These are phyloP conservation scores for Trichosporon sp. DNA, from an alignment of 1,284 basidiomycete genomes.

Conservation along the genomic window DNA sequence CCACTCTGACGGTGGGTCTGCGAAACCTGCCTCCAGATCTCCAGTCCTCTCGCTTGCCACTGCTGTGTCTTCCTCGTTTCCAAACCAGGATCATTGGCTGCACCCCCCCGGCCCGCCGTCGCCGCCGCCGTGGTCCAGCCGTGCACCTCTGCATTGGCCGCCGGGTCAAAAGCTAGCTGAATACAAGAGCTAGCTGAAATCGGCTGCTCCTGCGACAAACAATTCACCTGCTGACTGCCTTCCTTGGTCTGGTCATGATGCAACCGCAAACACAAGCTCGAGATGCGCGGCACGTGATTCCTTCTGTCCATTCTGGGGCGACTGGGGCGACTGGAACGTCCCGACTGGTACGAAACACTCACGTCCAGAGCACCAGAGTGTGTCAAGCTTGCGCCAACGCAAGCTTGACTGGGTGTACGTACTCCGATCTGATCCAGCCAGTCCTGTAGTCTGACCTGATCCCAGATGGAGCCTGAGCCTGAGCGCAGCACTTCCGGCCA, in stretches of 20 bases:
- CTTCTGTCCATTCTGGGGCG: slow-evolving; percentile 5
- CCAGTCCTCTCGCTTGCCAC: too few relatives aligned
- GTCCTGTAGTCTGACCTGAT: neutral
- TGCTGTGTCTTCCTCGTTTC: neutral
- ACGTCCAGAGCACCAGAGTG: too few relatives aligned
- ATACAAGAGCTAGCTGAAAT: slow-evolving; percentile 1
- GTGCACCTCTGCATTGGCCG: neutral
- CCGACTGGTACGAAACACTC: too few relatives aligned
- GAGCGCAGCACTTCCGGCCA: neutral
- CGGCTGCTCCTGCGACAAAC: neutral
- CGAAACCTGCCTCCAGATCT: neutral
- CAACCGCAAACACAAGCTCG: neutral
- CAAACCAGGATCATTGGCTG: neutral
- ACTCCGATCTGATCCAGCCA: neutral
- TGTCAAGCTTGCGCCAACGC: too few relatives aligned
- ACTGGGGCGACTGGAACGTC: slow-evolving; percentile 7
- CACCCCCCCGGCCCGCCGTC: neutral
- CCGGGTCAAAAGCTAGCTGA: neutral
- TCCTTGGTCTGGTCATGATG: neutral
- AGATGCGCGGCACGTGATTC: neutral
- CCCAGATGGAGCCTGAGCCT: neutral
- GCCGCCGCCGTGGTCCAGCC: neutral
- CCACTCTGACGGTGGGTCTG: slow-evolving; percentile 6
- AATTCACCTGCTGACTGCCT: neutral
- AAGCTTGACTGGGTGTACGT: neutral